A percentile compares a stretch with the other conserved stretches of the same genome.
Conservation (phyloP, 139 green algal genomes). For the Asterochloris sp. region DNA sequence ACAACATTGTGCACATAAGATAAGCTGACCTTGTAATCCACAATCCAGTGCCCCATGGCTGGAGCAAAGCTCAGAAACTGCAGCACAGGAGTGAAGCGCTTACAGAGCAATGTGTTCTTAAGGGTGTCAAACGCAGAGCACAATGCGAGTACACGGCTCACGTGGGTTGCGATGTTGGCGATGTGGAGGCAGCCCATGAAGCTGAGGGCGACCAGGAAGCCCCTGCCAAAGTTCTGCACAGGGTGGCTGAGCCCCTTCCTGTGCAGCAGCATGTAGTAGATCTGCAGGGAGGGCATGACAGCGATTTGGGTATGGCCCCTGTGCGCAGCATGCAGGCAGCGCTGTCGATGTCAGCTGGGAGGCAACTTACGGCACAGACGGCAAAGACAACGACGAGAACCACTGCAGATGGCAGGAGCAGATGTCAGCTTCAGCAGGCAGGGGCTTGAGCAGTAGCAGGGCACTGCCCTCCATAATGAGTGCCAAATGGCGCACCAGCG, state of each 20-base stretch:
- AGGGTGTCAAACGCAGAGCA: neutral
- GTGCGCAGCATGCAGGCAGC: neutral
- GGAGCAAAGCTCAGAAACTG: constrained; percentile 19
- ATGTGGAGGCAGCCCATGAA: constrained; percentile 14
- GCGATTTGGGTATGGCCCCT: neutral
- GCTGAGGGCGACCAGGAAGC: constrained; percentile 12
- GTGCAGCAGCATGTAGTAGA: constrained; percentile 16
- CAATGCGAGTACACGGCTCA: neutral
- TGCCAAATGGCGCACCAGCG: neutral
- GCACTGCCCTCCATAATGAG: no score
- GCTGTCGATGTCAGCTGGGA: neutral
- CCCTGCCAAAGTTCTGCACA: constrained; percentile 2
- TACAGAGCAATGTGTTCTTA: neutral
- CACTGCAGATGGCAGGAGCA: neutral
- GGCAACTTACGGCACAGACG: neutral
- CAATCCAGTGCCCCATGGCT: constrained; percentile 13
- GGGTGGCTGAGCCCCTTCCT: constrained; percentile 7
- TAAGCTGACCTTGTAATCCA: neutral
- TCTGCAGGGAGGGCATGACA: neutral
- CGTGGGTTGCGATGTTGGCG: constrained; percentile 17
- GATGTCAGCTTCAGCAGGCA: no score
- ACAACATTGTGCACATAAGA: no score
- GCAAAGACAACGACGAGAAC: constrained; percentile 6
- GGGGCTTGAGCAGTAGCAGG: no score
- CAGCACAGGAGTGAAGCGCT: neutral